phyloP scores from a whole-genome alignment of 164 flowering plant species.

The Saururus chinensis region DNA sequence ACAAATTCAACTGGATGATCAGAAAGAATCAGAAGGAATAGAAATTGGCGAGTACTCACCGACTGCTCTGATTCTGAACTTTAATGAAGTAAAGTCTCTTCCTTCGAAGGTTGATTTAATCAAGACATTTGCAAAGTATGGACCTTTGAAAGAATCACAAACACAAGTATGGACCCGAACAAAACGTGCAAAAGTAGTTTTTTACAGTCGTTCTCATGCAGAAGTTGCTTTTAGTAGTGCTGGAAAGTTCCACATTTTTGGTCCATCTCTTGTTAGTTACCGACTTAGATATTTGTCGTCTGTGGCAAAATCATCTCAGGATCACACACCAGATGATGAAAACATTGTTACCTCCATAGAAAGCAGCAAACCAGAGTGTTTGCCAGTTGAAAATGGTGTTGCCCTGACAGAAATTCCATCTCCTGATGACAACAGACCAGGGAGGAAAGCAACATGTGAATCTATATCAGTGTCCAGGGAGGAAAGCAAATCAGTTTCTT shows the following conservation, averaged over 20 bases:
- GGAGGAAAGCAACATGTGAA: too few relatives aligned
- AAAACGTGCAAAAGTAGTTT: conserved; percentile 63
- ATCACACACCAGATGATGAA: conserved; percentile 17
- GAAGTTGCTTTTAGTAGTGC: conserved; percentile 88
- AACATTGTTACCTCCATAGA: conserved; percentile 12
- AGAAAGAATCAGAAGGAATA: conserved; percentile 8
- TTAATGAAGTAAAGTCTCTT: conserved; percentile 47
- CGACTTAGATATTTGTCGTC: conserved; percentile 42
- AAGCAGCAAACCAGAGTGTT: background rate
- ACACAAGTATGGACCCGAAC: conserved; percentile 53
- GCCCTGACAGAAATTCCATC: too few relatives aligned
- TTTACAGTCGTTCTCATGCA: conserved; percentile 55
- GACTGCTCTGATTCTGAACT: conserved; percentile 56
- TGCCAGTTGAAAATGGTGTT: background rate
- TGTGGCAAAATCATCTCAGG: conserved; percentile 19
- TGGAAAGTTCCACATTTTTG: conserved; percentile 72
- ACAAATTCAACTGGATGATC: background rate
- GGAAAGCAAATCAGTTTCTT: too few relatives aligned
- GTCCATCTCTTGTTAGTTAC: conserved; percentile 71
- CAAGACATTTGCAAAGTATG: conserved; percentile 52
- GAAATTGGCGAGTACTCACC: conserved; percentile 24
- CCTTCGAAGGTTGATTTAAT: conserved; percentile 51
- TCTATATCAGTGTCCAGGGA: too few relatives aligned
- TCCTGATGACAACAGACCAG: too few relatives aligned
- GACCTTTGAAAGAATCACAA: conserved; percentile 49